Conservation (phyloP, 208 protist species). For the Eutreptiella sp. region DNA sequence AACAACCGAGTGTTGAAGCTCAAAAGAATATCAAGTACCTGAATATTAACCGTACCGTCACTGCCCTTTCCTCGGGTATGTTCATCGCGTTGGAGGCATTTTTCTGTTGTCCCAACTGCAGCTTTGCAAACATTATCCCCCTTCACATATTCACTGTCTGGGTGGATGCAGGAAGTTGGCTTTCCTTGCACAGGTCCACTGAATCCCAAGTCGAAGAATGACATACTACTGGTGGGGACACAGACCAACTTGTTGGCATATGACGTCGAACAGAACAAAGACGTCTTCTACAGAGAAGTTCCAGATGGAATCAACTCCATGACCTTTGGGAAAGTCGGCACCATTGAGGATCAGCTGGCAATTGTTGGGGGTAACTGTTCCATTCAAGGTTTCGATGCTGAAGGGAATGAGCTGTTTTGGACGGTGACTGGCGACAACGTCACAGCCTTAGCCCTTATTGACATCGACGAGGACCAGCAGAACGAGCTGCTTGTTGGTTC, state of each 20-base stretch:
- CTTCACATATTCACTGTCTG: no score
- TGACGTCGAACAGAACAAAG: constrained; percentile 75
- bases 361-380: constrained; percentile 88
- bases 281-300: constrained; percentile 84
- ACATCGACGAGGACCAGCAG: constrained; percentile 22
- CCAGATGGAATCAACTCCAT: constrained; percentile 78
- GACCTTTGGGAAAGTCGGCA: constrained; percentile 55
- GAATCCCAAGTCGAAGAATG: constrained; percentile 30
- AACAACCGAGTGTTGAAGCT: background rate
- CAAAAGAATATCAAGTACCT: constrained; percentile 35
- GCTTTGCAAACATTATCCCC: no score
- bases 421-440: constrained; percentile 89
- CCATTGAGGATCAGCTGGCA: constrained; percentile 34
- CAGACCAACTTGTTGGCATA: constrained; percentile 77
- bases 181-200: background rate
- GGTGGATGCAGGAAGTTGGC: no score
- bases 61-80: constrained; percentile 55
- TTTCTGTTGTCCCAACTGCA: no score
- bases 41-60: constrained; percentile 75
- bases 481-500: constrained; percentile 74
- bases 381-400: constrained; percentile 79
- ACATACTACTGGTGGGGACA: constrained; percentile 78
- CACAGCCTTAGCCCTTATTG: constrained; percentile 63
- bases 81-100: constrained; percentile 34
- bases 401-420: constrained; percentile 80